These are phyloP conservation scores for Scedosporium apiospermum DNA, from an alignment of 2,329 filamentous ascomycete species.

Conservation along the genomic window DNA sequence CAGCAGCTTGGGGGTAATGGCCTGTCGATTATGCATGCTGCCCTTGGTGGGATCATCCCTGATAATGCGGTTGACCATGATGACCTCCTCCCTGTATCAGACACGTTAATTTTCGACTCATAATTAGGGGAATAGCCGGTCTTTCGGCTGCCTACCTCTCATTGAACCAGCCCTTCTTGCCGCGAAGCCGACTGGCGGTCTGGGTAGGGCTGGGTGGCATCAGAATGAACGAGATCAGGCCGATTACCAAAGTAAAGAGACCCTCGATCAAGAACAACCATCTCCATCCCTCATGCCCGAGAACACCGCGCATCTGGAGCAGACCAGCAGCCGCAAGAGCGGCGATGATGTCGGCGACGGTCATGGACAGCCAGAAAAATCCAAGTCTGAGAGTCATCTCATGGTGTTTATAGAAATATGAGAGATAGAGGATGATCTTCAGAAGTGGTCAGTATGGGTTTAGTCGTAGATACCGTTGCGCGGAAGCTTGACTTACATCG, in stretches of 20 bases:
- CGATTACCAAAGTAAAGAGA: conserved; percentile 33
- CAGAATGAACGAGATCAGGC: conserved; percentile 41
- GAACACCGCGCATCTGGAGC: conserved; percentile 28
- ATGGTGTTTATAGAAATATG: conserved; percentile 32
- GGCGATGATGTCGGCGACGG: conserved; percentile 27
- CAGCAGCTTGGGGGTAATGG: conserved; percentile 38
- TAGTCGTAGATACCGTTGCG: background rate
- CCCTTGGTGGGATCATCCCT: conserved; percentile 52
- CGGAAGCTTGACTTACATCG: conserved; percentile 19
- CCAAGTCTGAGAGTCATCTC: conserved; percentile 28
- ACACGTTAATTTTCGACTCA: background rate
- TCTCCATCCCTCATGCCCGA: conserved; percentile 27
- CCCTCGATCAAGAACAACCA: conserved; percentile 49
- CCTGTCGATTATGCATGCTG: conserved; percentile 51
- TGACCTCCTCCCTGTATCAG: conserved; percentile 37
- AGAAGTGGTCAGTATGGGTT: background rate
- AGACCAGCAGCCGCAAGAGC: conserved; percentile 28
- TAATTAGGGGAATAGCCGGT: too few relatives aligned
- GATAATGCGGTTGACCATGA: conserved; percentile 48
- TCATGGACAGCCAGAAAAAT: conserved; percentile 32
- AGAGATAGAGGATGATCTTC: conserved; percentile 26
- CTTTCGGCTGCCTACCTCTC: conserved; percentile 24
- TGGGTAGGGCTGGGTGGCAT: conserved; percentile 44
- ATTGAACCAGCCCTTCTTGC: conserved; percentile 48
- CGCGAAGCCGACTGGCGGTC: conserved; percentile 42